phyloP scores from a whole-genome alignment of 345 rosid species.

The Diplotaxis tenuifolia region DNA sequence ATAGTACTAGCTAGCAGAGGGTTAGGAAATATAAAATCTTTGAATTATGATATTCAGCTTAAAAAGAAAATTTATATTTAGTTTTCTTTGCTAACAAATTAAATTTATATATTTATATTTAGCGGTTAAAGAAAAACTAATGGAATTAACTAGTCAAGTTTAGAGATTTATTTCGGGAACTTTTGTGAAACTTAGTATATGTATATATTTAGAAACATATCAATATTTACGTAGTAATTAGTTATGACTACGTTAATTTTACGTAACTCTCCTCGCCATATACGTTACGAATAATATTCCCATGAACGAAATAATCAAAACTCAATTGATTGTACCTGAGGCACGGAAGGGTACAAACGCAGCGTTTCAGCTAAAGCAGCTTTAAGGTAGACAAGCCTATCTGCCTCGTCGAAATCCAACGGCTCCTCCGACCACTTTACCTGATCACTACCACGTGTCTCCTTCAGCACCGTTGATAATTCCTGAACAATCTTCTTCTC shows the following conservation, averaged over 20 bases:
- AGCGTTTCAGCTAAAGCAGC: constrained; percentile 88
- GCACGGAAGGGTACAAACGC: constrained; percentile 89
- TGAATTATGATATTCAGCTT: not conserved
- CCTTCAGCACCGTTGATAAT: constrained; percentile 53
- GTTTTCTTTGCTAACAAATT: too few relatives aligned
- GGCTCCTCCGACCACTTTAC: constrained; percentile 71
- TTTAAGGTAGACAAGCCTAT: constrained; percentile 66
- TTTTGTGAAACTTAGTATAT: not conserved
- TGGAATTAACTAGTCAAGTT: constrained; percentile 10
- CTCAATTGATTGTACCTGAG: too few relatives aligned
- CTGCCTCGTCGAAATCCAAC: constrained; percentile 76
- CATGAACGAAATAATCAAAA: not conserved
- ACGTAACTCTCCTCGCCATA: not conserved
- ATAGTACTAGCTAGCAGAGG: constrained; percentile 10
- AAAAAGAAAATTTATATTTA: not conserved
- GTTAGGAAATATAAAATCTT: not conserved
- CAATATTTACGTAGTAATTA: too few relatives aligned
- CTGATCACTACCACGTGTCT: constrained; percentile 61
- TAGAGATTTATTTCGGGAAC: not conserved
- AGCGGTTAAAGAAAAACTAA: not conserved
- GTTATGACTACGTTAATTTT: not conserved
- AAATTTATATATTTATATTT: not conserved
- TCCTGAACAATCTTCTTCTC: constrained; percentile 69
- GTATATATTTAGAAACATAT: not conserved
- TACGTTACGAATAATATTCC: constrained; percentile 6